Percentiles rank a stretch among this genome's conserved stretches.
Conservation (phyloP, 441 rosid species). For the Populus tomentosa region DNA sequence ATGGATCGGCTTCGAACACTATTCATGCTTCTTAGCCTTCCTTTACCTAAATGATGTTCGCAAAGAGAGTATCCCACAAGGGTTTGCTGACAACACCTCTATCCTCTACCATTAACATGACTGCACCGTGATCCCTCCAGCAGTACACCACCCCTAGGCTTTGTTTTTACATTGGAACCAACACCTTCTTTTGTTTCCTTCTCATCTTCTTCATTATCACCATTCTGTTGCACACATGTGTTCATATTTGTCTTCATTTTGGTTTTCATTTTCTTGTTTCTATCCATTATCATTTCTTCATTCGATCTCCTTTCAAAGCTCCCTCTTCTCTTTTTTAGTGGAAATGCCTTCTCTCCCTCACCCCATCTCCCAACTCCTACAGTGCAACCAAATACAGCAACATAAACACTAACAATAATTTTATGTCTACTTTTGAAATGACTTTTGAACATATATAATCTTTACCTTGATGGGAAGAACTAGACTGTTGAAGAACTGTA, state of each 20-base stretch:
- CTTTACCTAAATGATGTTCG: conserved; percentile 75
- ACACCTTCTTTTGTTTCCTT: conserved; percentile 8
- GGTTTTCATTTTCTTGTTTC: conserved; percentile 20
- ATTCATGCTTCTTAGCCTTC: conserved; percentile 33
- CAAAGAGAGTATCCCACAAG: conserved; percentile 89
- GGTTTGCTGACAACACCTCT: conserved; percentile 92
- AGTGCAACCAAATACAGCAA: conserved; percentile 4
- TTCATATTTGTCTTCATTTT: conserved; percentile 7
- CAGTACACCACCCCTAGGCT: conserved; percentile 40
- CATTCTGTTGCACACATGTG: background rate
- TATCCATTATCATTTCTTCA: conserved; percentile 13
- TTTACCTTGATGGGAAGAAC: conserved; percentile 29
- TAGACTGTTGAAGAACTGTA: conserved; percentile 15
- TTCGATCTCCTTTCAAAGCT: conserved; percentile 33
- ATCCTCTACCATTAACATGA: conserved; percentile 89
- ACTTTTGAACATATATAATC: background rate
- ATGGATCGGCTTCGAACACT: conserved; percentile 39
- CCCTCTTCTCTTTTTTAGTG: conserved; percentile 55
- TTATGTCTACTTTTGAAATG: background rate
- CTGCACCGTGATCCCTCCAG: conserved; percentile 94
- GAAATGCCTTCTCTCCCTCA: conserved; percentile 40
- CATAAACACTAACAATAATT: background rate
- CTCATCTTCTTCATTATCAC: conserved; percentile 7
- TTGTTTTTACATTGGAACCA: conserved; percentile 16
- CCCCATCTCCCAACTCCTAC: conserved; percentile 34